phyloP scores from a whole-genome alignment of 192 early-diverging fungal genomes.

The Helicostylum pulchrum region DNA sequence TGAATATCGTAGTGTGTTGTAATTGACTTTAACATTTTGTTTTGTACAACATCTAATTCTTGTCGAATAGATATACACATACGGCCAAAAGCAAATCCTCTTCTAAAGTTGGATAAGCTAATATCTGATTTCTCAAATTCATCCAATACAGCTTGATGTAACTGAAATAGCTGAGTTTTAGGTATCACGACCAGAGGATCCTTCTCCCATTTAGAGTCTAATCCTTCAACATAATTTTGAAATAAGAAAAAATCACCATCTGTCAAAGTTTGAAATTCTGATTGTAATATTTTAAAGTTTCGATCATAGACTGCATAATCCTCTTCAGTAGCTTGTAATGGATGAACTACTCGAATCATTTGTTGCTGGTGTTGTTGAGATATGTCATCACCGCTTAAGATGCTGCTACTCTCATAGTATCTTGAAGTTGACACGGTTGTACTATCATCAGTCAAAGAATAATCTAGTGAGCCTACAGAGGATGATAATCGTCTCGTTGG shows the following conservation, averaged over 20 bases:
- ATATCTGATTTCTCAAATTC: background rate
- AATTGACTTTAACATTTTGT: constrained; percentile 28
- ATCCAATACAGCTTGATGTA: background rate
- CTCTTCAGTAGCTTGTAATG: constrained; percentile 21
- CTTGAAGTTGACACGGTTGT: background rate
- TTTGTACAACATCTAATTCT: constrained; percentile 27
- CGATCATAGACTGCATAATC: constrained; percentile 16
- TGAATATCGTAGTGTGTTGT: constrained; percentile 29
- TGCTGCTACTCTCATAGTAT: background rate
- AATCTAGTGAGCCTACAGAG: background rate
- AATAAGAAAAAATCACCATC: background rate
- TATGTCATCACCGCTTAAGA: background rate
- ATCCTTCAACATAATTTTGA: background rate
- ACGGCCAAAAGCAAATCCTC: constrained; percentile 4
- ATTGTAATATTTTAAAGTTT: background rate
- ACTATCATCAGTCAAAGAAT: background rate
- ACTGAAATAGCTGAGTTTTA: background rate
- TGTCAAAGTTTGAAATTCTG: constrained; percentile 4
- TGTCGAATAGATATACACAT: constrained; percentile 1
- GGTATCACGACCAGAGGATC: background rate
- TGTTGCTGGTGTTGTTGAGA: background rate
- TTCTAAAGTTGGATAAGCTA: background rate
- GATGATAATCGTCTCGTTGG: constrained; percentile 6
- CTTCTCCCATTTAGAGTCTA: background rate
- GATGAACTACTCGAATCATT: constrained; percentile 7